Conservation (phyloP, 352 stramenopile species). For the Thalassiosira allenii region DNA sequence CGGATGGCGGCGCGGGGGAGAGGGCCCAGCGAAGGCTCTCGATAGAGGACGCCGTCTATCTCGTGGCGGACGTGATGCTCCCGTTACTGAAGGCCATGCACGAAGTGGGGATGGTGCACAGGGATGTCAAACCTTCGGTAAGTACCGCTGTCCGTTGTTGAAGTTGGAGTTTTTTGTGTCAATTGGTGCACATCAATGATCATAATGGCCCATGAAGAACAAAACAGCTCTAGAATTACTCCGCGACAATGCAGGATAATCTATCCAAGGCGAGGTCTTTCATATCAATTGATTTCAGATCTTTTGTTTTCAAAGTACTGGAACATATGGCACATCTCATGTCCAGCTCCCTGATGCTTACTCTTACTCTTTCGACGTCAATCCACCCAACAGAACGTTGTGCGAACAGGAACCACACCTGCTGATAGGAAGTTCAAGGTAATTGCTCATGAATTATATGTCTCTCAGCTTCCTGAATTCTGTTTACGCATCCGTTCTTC, state of each 20-base stretch:
- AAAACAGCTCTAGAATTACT: conserved; percentile 27
- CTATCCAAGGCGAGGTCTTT: conserved; percentile 6
- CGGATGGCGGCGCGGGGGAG: background rate
- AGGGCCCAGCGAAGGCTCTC: conserved; percentile 46
- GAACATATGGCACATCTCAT: background rate
- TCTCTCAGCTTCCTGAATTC: too few species aligned
- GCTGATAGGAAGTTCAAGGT: conserved; percentile 70
- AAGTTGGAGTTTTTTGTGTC: background rate
- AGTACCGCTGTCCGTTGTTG: conserved; percentile 1
- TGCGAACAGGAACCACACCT: conserved; percentile 58
- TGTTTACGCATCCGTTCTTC: too few species aligned
- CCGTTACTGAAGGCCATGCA: conserved; percentile 82
- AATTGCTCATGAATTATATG: too few species aligned
- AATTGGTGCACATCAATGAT: background rate
- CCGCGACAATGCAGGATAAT: conserved; percentile 21
- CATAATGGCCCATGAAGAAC: background rate
- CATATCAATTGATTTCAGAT: too few species aligned
- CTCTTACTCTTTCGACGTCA: too few species aligned
- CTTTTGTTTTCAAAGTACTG: background rate
- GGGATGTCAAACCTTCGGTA: conserved; percentile 79
- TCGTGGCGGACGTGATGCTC: conserved; percentile 77
- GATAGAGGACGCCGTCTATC: conserved; percentile 77
- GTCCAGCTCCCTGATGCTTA: too few species aligned
- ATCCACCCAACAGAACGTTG: conserved; percentile 63
- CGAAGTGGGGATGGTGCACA: conserved; percentile 75